Evolutionary conservation across 2,329 filamentous ascomycete species (phyloP).

Genomic region (Calonectria honghensis): DNA sequence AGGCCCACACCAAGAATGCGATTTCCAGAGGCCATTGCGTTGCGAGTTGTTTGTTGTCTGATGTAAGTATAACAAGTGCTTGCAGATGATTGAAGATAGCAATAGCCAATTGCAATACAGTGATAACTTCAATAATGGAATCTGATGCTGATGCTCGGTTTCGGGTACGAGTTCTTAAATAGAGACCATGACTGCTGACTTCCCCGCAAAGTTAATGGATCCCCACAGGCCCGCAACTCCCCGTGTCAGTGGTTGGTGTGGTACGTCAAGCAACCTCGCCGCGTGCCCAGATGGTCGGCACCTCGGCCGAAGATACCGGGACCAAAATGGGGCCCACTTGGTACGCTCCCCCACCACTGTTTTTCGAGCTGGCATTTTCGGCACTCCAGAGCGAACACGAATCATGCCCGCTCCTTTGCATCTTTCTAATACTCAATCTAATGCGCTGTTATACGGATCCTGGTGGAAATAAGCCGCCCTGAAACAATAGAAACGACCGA

Average conservation of each 20-base stretch:
- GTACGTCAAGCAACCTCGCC: neutral
- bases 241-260: neutral
- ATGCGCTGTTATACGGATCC: neutral
- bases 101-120: neutral
- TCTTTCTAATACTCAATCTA: neutral
- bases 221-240: conserved; percentile 4
- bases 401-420: neutral
- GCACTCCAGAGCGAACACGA: neutral
- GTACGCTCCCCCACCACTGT: neutral
- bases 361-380: conserved; percentile 3
- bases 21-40: neutral
- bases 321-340: neutral
- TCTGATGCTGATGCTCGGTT: neutral
- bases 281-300: neutral
- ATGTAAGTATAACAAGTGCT: neutral
- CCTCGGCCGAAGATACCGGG: conserved; percentile 14
- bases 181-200: neutral
- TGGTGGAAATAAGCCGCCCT: neutral
- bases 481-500: neutral
- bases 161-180: neutral
- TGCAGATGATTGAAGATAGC: too few relatives aligned
- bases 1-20: conserved; percentile 59
- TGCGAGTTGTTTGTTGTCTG: neutral
- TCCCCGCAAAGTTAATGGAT: conserved; percentile 7
- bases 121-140: too few relatives aligned